Percentiles rank a stretch among this genome's conserved stretches.
Conservation (phyloP, 768 basidiomycete species). For the Boletus reticulatus region DNA sequence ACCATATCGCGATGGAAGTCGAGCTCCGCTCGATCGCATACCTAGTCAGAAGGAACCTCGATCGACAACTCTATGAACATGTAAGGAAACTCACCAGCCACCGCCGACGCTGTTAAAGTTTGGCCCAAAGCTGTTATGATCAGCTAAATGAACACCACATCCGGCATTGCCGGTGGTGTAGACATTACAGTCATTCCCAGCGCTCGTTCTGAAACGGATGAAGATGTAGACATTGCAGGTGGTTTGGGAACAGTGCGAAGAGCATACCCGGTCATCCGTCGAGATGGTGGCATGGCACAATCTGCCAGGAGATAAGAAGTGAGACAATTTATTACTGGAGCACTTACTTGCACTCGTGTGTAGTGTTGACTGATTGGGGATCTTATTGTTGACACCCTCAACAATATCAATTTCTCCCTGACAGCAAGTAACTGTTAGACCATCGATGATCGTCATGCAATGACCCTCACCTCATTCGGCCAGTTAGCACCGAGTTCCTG, state of each 20-base stretch:
- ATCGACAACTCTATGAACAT: not conserved
- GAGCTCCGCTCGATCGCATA: conserved; percentile 35
- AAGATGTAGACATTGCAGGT: not conserved
- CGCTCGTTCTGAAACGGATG: conserved; percentile 9
- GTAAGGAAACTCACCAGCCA: conserved; percentile 24
- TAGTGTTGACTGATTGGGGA: conserved; percentile 30
- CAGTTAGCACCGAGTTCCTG: conserved; percentile 29
- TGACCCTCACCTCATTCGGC: conserved; percentile 19
- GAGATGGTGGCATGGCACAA: conserved; percentile 30
- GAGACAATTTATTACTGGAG: too few species aligned
- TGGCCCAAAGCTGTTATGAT: conserved; percentile 34
- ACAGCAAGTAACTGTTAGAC: not conserved
- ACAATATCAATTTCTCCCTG: conserved; percentile 34
- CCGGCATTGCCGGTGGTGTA: conserved; percentile 26
- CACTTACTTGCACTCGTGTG: conserved; percentile 26
- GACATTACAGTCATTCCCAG: conserved; percentile 25
- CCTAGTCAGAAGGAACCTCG: conserved; percentile 14
- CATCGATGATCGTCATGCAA: not conserved
- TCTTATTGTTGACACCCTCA: conserved; percentile 33
- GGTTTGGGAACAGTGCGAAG: not conserved
- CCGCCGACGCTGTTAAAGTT: conserved; percentile 36
- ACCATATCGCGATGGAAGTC: conserved; percentile 37
- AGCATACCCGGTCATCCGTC: conserved; percentile 33
- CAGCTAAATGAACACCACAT: conserved; percentile 27
- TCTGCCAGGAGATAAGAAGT: conserved; percentile 8